phyloP scores from a whole-genome alignment of 345 rosid species.

The Adansonia digitata region DNA sequence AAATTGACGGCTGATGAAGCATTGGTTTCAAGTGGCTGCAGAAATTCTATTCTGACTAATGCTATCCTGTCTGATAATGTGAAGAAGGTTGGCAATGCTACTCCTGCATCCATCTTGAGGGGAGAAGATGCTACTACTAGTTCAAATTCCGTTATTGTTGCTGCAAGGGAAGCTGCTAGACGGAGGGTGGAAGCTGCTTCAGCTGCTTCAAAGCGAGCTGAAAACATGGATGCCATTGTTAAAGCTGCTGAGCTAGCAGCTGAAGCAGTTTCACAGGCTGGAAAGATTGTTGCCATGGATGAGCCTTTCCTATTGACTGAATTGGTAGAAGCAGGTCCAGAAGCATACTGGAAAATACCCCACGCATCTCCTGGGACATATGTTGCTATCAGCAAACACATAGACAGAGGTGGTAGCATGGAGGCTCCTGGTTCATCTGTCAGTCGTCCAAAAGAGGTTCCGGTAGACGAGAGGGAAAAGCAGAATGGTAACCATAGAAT shows the following conservation, averaged over 20 bases:
- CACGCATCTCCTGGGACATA: slow-evolving; percentile 35
- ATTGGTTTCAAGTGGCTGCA: slow-evolving; percentile 27
- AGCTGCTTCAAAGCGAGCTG: slow-evolving; percentile 81
- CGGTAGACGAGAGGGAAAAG: slow-evolving; percentile 30
- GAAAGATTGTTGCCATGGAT: slow-evolving; percentile 81
- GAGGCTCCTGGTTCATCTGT: slow-evolving; percentile 21
- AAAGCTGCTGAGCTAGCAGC: slow-evolving; percentile 96
- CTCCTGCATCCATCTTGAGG: slow-evolving; percentile 53
- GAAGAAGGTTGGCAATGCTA: slow-evolving; percentile 35
- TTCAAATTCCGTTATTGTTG: slow-evolving; percentile 58
- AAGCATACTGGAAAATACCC: slow-evolving; percentile 58
- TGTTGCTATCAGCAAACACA: slow-evolving; percentile 20
- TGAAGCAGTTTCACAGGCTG: slow-evolving; percentile 92
- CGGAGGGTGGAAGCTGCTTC: slow-evolving; percentile 83
- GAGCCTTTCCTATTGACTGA: slow-evolving; percentile 57
- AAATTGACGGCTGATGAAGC: slow-evolving; percentile 92
- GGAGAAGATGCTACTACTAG: slow-evolving; percentile 43
- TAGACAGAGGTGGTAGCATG: slow-evolving; percentile 16
- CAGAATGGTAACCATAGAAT: slow-evolving; percentile 29
- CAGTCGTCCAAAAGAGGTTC: slow-evolving; percentile 22
- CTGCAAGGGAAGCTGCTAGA: slow-evolving; percentile 79
- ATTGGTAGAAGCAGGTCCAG: slow-evolving; percentile 66
- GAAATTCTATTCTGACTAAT: slow-evolving; percentile 26
- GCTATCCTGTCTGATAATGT: slow-evolving; percentile 25
- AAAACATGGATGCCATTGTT: slow-evolving; percentile 81